Base-by-base conservation (phyloP, 805 yeast species). In the Starmerella apis region DNA sequence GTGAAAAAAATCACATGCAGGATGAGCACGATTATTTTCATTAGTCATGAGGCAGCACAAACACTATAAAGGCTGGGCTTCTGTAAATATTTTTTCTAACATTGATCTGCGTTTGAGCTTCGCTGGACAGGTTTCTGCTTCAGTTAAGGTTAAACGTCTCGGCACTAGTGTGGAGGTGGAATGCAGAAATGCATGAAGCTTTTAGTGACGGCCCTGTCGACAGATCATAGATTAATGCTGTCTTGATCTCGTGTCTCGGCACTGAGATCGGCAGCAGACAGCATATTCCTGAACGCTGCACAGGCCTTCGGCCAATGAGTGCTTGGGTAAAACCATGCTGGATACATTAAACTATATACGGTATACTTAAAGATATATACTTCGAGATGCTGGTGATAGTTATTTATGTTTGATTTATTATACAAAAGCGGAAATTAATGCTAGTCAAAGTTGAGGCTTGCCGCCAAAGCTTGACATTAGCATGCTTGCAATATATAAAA, bases 251-350 rank as follows among this genome's bases (percentile, higher is more conserved):
- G 62, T 61, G 56, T 51, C 56, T 52, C 79, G 81, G 56, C 84
- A 82, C 72, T 74, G 82, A 71, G 69, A 64, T 65, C 68, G 71
- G 76, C 70, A 68, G 76, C 81, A 71, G 73, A 94, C 96, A 79
- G 90, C 94, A 90, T 90, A 90, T 90, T 90, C 97, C 97, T 90
- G 83, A 76, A 86, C 96, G 79, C 90, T 88, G 82, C 94, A 95
- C 75, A 83, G 84, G 82, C 79, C 83, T 74, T 77, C 73, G 92
- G 80, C 94, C 79, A 63, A 75, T 90, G 79, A 81, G 82, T 95
- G 92, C 80, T 86, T 85, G 96, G 90, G 97, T 87, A 85, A 85
- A 88, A 88, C 97, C 97, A 88, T 90, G 94, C 86, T 80, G 96
- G 94, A 73, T 67, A 90, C 96, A 90, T 80, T 61, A 65, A 48